Evolutionary conservation across 1,284 basidiomycete species (phyloP).

Genomic region (Peniophora sp.): DNA sequence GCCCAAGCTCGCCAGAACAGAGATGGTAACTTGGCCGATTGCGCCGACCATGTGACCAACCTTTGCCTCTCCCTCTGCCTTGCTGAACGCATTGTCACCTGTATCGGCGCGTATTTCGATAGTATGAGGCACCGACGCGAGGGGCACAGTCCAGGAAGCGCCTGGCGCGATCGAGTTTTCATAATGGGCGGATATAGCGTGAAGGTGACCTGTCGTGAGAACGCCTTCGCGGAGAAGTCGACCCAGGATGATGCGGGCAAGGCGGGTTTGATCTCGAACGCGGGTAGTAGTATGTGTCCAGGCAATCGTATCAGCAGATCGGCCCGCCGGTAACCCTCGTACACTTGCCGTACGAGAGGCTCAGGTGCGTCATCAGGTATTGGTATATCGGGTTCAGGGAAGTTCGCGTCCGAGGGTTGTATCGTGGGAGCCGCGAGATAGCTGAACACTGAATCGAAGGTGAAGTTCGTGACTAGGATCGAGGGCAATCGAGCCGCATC

Average conservation of each 20-base stretch:
- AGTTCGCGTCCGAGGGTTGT: conserved; percentile 7
- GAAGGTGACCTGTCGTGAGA: conserved; percentile 36
- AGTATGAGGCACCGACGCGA: too few species aligned
- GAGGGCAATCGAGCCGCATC: conserved; percentile 56
- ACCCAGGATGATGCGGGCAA: conserved; percentile 64
- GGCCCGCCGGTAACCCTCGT: conserved; percentile 62
- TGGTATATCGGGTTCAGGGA: conserved; percentile 38
- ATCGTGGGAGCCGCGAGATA: conserved; percentile 50
- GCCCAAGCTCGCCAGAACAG: too few species aligned
- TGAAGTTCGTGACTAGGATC: conserved; percentile 70
- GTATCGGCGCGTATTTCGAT: too few species aligned
- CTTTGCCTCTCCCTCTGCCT: too few species aligned
- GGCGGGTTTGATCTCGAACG: conserved; percentile 42
- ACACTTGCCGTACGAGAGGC: conserved; percentile 55
- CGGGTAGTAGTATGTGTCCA: conserved; percentile 68
- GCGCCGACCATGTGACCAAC: too few species aligned
- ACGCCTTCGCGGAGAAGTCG: conserved; percentile 32
- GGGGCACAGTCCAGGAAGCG: too few species aligned
- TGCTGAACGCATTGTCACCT: too few species aligned
- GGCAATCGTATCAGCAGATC: conserved; percentile 65
- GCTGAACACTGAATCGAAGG: conserved; percentile 76
- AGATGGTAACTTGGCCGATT: too few species aligned
- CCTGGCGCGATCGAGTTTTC: too few species aligned
- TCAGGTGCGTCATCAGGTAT: conserved; percentile 39
- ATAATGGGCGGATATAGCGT: conserved; percentile 22